phyloP scores from a whole-genome alignment of 306 rosid genomes.

The Glycine soja region DNA sequence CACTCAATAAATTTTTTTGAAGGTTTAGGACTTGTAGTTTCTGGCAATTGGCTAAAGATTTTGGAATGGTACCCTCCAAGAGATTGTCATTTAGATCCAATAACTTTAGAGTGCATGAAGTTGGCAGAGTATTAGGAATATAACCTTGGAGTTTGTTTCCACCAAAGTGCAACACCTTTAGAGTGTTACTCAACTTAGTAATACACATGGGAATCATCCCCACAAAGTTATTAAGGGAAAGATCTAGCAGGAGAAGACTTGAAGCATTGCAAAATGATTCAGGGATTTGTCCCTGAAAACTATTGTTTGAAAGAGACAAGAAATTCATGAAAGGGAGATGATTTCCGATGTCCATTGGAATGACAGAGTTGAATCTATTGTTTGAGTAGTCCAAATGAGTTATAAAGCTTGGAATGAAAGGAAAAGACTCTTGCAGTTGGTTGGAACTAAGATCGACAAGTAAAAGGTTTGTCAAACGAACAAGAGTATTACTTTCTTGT shows the following conservation, averaged over 20 bases:
- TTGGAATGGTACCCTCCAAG: constrained; percentile 40
- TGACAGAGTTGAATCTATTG: constrained; percentile 24
- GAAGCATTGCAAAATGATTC: constrained; percentile 46
- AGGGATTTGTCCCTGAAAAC: constrained; percentile 36
- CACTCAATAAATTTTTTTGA: constrained; percentile 14
- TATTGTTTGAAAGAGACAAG: constrained; percentile 47
- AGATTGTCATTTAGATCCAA: constrained; percentile 48
- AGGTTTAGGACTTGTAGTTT: constrained; percentile 41
- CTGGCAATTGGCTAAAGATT: constrained; percentile 24
- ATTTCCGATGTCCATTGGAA: constrained; percentile 40
- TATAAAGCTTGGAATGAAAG: background rate
- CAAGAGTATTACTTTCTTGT: background rate
- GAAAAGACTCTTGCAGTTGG: constrained; percentile 3
- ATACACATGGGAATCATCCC: constrained; percentile 49
- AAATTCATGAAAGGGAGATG: background rate
- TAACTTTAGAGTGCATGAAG: constrained; percentile 38
- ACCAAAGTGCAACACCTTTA: constrained; percentile 37
- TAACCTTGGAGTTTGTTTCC: constrained; percentile 40
- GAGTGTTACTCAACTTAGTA: background rate
- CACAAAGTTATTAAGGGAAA: constrained; percentile 44
- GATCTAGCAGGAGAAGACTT: constrained; percentile 46
- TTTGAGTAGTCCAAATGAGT: constrained; percentile 39
- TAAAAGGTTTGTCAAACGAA: background rate
- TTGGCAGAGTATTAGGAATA: constrained; percentile 6
- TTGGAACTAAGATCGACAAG: constrained; percentile 22